Evolutionary conservation across 148 eudicot species (phyloP).

Genomic region (Rhododendron vialii): DNA sequence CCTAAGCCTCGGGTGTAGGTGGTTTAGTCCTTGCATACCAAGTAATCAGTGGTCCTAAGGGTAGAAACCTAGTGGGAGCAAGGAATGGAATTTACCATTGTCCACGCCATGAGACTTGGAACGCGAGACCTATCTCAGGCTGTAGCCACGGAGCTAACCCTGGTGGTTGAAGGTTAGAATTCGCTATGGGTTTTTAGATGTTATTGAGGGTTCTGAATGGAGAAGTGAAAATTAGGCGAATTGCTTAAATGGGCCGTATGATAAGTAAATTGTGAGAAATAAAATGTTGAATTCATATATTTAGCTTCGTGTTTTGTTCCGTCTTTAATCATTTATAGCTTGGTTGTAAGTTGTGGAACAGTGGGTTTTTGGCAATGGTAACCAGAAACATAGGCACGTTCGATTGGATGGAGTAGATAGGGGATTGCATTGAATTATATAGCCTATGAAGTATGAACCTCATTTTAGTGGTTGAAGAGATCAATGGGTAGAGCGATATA

Average conservation of each 20-base stretch:
- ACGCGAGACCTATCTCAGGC: not conserved
- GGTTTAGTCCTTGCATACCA: not conserved
- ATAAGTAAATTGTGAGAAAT: not conserved
- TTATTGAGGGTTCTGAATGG: not conserved
- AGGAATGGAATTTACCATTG: not conserved
- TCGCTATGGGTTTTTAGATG: not conserved
- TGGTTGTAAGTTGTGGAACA: not conserved
- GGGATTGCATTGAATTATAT: not conserved
- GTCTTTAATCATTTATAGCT: not conserved
- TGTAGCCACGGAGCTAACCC: not conserved
- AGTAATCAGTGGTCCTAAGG: not conserved
- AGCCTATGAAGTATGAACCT: not conserved
- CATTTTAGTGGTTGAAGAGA: not conserved
- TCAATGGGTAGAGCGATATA: not conserved
- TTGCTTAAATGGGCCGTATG: not conserved
- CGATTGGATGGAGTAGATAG: not conserved
- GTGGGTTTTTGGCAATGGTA: not conserved
- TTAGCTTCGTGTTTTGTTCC: not conserved
- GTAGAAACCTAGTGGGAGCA: not conserved
- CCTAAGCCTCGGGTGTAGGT: not conserved
- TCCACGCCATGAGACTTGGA: not conserved
- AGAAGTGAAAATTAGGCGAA: not conserved
- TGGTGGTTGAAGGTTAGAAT: not conserved
- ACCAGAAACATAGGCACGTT: not conserved
- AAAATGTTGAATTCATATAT: not conserved